Evolutionary conservation across 129 eudicot species (phyloP).

Genomic region (Pittosporum tobira): DNA sequence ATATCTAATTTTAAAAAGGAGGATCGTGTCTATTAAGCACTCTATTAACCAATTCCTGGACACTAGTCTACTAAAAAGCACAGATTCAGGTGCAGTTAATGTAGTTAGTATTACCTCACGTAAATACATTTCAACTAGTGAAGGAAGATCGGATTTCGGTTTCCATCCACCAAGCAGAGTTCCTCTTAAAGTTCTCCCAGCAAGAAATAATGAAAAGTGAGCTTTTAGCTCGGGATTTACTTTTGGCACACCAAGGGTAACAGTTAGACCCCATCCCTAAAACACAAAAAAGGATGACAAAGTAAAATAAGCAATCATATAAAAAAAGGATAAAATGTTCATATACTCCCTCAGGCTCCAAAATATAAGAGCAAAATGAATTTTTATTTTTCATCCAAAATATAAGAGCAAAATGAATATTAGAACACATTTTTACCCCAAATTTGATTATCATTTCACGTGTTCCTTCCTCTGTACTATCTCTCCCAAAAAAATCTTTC

Average conservation of each 20-base stretch:
- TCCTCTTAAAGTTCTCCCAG: constrained; percentile 81
- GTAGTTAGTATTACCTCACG: constrained; percentile 39
- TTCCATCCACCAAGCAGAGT: constrained; percentile 97
- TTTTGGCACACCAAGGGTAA: constrained; percentile 95
- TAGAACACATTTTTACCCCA: no score
- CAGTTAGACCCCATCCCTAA: constrained; percentile 93
- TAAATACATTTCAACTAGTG: constrained; percentile 68
- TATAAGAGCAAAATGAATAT: no score
- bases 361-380: no score
- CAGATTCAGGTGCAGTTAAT: not conserved
- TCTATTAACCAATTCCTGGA: no score
- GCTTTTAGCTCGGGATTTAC: constrained; percentile 63
- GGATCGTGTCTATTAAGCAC: no score
- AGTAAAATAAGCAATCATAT: not conserved
- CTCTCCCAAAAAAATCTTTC: no score
- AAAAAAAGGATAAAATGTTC: not conserved
- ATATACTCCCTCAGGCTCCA: no score
- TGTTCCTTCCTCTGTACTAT: no score
- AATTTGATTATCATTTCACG: no score
- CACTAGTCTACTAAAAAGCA: no score
- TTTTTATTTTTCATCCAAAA: no score
- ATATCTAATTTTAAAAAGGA: no score
- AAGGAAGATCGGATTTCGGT: constrained; percentile 92
- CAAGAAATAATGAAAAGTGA: constrained; percentile 71
- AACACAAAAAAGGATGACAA: constrained; percentile 6